phyloP scores from a whole-genome alignment of 1,284 basidiomycete species.

The Limonomyces culmigenus region DNA sequence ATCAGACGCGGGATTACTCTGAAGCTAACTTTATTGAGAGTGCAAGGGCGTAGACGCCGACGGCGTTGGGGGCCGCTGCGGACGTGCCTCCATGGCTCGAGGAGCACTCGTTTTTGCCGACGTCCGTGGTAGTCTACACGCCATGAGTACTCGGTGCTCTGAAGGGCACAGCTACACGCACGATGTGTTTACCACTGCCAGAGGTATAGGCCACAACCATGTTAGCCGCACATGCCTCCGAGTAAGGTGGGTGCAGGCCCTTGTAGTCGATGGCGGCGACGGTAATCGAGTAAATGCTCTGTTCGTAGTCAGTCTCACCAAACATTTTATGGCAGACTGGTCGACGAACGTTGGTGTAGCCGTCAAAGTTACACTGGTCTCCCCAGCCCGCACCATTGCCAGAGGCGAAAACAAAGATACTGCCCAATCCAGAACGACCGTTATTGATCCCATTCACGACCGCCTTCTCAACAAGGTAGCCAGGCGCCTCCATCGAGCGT shows the following conservation, averaged over 20 bases:
- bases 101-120: slow-evolving; percentile 75
- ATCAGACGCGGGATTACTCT: too few species aligned
- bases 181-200: slow-evolving; percentile 86
- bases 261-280: slow-evolving; percentile 88
- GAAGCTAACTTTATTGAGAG: slow-evolving; percentile 69
- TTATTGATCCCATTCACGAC: slow-evolving; percentile 90
- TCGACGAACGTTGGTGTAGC: too few species aligned
- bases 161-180: slow-evolving; percentile 23
- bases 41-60: slow-evolving; percentile 80
- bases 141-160: slow-evolving; percentile 6
- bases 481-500: slow-evolving; percentile 87
- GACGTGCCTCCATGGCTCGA: slow-evolving; percentile 88
- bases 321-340: too few species aligned
- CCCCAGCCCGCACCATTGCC: slow-evolving; percentile 92
- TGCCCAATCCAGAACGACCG: slow-evolving; percentile 82
- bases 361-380: slow-evolving; percentile 99
- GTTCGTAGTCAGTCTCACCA: too few species aligned
- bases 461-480: slow-evolving; percentile 85
- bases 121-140: slow-evolving; percentile 82
- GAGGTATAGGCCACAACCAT: slow-evolving; percentile 95
- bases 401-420: slow-evolving; percentile 93
- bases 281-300: slow-evolving; percentile 93
- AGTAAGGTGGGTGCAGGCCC: slow-evolving; percentile 92
- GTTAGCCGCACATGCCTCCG: slow-evolving; percentile 93
- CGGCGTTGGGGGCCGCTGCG: slow-evolving; percentile 92